Evolutionary conservation across 306 rosid species (phyloP), one percentile per base, ranked within the genome.

Genomic region (Acacia melanoxylon): DNA sequence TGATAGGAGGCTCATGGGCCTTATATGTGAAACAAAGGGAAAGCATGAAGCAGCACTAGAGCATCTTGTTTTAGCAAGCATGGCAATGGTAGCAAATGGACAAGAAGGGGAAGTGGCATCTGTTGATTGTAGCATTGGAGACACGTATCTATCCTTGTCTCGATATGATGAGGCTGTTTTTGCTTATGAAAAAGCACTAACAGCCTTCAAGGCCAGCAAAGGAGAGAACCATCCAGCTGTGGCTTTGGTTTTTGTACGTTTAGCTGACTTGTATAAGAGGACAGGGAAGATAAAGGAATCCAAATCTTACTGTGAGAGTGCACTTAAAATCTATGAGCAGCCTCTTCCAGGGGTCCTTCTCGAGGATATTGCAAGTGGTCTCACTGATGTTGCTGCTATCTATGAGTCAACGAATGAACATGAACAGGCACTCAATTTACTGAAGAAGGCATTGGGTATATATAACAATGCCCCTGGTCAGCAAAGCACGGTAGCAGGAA

Each of bases 1-100:
- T 20, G 98, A 96, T 86, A 89, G 98, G 88, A 92, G 99, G 91
- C 91, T 96, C 75, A 96, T 96, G 98, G 99, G 97, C 81, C 98
- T 96, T 73, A 94, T 96, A 82, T 93, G 91, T 72, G 98, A 96
- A 74, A 92, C 94, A 75, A 91, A 89, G 80, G 98, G 98, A 72
- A 91, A 93, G 68, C 97, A 96, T 27, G 99, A 93, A 85, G 92
- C 92, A 68, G 98, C 99, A 35, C 94, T 96, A 2, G 98, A 96
- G 89, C 98, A 96, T 82, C 94, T 93, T 74, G 98, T 96, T 80
- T 85, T 96, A 85, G 97, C 99, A 77, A 91, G 98, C 91, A 89
- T 91, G 97, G 90, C 97, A 44, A 90, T 96, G 98, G 94, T 89
- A 74, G 92, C 90, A 12, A 92, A 92, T 78, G 98, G 93, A 76